Evolutionary conservation across 83 land plant species (phyloP), one percentile per base, ranked within the genome.

Genomic region (Larix sibirica): DNA sequence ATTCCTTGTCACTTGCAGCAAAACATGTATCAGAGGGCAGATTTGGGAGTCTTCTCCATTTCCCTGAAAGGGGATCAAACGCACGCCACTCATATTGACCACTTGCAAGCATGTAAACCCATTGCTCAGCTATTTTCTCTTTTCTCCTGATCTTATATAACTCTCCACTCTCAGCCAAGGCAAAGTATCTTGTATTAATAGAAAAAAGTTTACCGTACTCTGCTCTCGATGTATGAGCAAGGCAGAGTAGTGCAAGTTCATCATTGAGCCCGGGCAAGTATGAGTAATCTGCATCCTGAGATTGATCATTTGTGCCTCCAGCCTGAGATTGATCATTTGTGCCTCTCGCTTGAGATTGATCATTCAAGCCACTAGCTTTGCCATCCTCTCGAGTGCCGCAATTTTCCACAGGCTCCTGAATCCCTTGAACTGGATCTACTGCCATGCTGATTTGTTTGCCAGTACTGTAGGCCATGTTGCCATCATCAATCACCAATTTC

Each of bases 281-380:
- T 2, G 80, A 81, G 59, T 86, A 84, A 89, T 89, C 88, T 86
- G 88, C 88, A 86, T 86, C 91, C 88, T 89, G 91, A 89, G 91
- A 80, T 82, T 81, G 77, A 58, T 73, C 77, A 42, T 42, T 42
- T 50, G 56, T 50, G 56, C 56, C 86, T 86, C 86, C 88, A 86
- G 82, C 91, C 88, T 89, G 91, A 89, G 91, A 80, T 82, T 79
- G 77, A 58, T 73, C 77, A 73, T 42, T n/a, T 50, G 56, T 50
- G 56, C 56, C 56, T 50, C 56, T 10, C 10, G 12, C 91, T 85
- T 89, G 91, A 89, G 91, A 80, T 80, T 81, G 77, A 58, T 42
- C 77, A 42, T 42, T 42, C 56, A 50, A 50, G 56, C 56, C 20
- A 73, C 56, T 21, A 38, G 24, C 40, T 73, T 40, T 38, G 3